Evolutionary conservation across 345 rosid genomes (phyloP).

Genomic region (Arabidopsis thaliana): DNA sequence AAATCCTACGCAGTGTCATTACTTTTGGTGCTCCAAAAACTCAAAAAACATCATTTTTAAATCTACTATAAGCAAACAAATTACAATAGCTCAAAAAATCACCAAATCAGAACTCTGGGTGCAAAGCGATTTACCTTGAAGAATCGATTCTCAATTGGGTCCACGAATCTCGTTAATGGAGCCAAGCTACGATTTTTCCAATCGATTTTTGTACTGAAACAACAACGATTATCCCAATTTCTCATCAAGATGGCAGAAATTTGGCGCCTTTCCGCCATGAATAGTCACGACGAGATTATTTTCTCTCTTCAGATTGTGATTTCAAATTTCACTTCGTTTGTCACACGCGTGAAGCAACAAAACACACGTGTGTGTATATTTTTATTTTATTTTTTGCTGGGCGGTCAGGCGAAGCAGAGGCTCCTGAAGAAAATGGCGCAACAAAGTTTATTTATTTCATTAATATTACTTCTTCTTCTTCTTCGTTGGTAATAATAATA

Average conservation of each 20-base stretch:
- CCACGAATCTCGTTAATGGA: not conserved
- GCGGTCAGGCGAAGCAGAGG: constrained; percentile 34
- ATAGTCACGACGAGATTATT: constrained; percentile 1
- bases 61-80: not conserved
- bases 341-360: constrained; percentile 15
- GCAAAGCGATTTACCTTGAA: not conserved
- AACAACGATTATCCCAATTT: constrained; percentile 15
- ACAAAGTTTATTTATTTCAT: constrained; percentile 1
- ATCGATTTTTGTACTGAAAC: not conserved
- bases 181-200: no score
- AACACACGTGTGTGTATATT: not conserved
- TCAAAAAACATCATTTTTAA: constrained; percentile 5
- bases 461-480: not conserved
- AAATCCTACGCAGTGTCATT: constrained; percentile 4
- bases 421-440: constrained; percentile 19
- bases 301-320: constrained; percentile 1
- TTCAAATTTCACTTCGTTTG: constrained; percentile 24
- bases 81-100: not conserved
- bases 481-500: not conserved
- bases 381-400: not conserved
- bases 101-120: constrained; percentile 1
- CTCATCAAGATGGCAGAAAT: not conserved
- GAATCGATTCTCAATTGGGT: constrained; percentile 19
- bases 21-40: constrained; percentile 11
- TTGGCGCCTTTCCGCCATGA: constrained; percentile 36